Evolutionary conservation across 2,329 filamentous ascomycete genomes (phyloP), one percentile per base, ranked within the genome.

Genomic region (Talaromyces sp.): DNA sequence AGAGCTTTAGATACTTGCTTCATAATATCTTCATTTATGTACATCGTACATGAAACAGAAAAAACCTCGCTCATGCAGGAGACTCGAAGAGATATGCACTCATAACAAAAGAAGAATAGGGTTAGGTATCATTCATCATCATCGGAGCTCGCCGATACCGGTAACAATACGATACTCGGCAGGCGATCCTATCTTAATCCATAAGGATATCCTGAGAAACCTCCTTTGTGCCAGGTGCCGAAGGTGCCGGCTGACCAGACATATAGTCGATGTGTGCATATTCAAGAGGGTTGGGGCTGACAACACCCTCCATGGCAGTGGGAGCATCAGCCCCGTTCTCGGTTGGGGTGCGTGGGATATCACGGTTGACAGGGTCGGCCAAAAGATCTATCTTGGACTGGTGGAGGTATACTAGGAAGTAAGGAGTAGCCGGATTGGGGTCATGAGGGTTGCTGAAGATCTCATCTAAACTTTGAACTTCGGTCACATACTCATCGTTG

Each of bases 401-500:
- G 39, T 83, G 81, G n/a, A 95, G 86, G 64, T 95, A 95, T 37
- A 91, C 90, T 19, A 94, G 81, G 67, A 89, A 91, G 67, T 91
- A 91, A 2, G 91, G 90, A 44, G 91, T 92, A 4, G 90, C 89
- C 0, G 82, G 72, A 75, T 86, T 73, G 58, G 71, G 71, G 10
- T 77, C 82, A 55, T 84, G 85, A 44, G 89, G 80, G 56, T 83
- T 80, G 20, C 83, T 79, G 58, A 94, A 86, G 36, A 96, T 89
- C 45, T 87, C 83, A 14, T 80, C 78, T 7, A 82, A 79, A 63
- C 89, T 82, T 13, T 79, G 76, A 22, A 85, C 82, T 58, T 89
- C 85, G 2, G 84, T 86, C 20, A 99, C 91, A 14, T 81, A 82
- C 49, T 88, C 87, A 66, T 99, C 94, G 69, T 99, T 99, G 79